phyloP scores from a whole-genome alignment of 2,329 filamentous ascomycete genomes.

The Pseudomassariella vexata region DNA sequence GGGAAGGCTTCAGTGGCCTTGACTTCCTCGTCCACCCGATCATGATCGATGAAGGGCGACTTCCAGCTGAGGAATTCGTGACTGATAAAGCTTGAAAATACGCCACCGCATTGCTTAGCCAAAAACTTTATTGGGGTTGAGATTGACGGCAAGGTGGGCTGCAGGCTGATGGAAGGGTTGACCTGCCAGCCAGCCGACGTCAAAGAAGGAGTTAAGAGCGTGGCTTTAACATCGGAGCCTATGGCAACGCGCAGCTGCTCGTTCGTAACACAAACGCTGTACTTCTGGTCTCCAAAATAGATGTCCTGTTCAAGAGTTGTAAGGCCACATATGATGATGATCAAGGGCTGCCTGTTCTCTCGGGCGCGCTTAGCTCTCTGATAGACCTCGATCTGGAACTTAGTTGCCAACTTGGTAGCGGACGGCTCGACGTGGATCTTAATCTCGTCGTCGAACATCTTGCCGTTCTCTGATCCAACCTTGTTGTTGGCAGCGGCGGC shows the following conservation, averaged over 20 bases:
- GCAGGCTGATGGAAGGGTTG: slow-evolving; percentile 17
- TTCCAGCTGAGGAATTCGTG: slow-evolving; percentile 11
- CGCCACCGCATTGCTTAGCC: slow-evolving; percentile 21
- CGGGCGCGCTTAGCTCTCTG: slow-evolving; percentile 11
- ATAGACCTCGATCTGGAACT: slow-evolving; percentile 13
- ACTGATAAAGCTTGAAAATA: slow-evolving; percentile 15
- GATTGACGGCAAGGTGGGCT: not conserved
- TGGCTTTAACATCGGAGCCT: slow-evolving; percentile 10
- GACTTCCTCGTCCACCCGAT: slow-evolving; percentile 4
- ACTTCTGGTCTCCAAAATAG: slow-evolving; percentile 14
- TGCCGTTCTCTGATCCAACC: not conserved
- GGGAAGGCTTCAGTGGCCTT: slow-evolving; percentile 7
- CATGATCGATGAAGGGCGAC: slow-evolving; percentile 16
- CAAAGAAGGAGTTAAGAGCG: slow-evolving; percentile 19
- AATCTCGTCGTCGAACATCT: not conserved
- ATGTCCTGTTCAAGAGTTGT: slow-evolving; percentile 22
- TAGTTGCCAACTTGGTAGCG: slow-evolving; percentile 9
- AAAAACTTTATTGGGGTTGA: too few species aligned
- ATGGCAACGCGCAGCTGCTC: slow-evolving; percentile 12
- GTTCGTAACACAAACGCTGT: slow-evolving; percentile 9
- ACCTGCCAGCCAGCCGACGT: slow-evolving; percentile 25
- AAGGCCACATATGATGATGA: slow-evolving; percentile 21
- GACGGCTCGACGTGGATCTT: slow-evolving; percentile 12
- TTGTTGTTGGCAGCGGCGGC: slow-evolving; percentile 4
- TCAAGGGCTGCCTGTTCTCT: slow-evolving; percentile 9